Evolutionary conservation across 1,284 basidiomycete genomes (phyloP).

Genomic region (Pisolithus thermaeus): DNA sequence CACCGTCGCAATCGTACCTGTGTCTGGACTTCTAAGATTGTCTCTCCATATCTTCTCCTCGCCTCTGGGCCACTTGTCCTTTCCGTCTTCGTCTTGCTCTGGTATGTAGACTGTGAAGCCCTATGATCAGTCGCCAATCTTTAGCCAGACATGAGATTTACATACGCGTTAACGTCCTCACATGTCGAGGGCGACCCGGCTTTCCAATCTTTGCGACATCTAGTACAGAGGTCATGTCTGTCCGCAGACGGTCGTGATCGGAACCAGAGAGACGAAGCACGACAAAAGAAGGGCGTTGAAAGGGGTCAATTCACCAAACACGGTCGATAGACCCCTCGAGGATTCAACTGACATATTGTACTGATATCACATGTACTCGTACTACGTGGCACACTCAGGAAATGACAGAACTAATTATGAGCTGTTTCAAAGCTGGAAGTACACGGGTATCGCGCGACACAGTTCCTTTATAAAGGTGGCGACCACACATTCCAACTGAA

Average conservation of each 20-base stretch:
- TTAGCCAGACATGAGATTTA: not conserved
- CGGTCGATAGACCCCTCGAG: not conserved
- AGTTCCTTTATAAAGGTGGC: constrained; percentile 1
- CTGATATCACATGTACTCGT: not conserved
- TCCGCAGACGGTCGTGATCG: not conserved
- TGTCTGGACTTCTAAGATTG: constrained; percentile 53
- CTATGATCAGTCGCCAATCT: constrained; percentile 1
- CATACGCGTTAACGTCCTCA: constrained; percentile 67
- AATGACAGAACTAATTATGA: not conserved
- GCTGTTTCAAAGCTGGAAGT: constrained; percentile 9
- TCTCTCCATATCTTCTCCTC: constrained; percentile 78
- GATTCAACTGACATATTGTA: not conserved
- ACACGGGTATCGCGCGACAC: constrained; percentile 9
- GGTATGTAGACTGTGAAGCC: constrained; percentile 56
- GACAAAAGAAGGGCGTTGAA: not conserved
- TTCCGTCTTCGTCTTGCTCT: constrained; percentile 66
- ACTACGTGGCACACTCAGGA: too few species aligned
- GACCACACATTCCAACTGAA: not conserved
- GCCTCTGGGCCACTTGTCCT: constrained; percentile 82
- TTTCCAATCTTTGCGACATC: constrained; percentile 63
- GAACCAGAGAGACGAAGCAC: not conserved
- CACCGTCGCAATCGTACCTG: constrained; percentile 37
- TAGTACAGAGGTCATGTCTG: constrained; percentile 45
- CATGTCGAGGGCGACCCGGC: constrained; percentile 55
- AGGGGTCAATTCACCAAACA: constrained; percentile 3